Conservation (phyloP, 148 eudicot genomes). For the Euryodendron excelsum region DNA sequence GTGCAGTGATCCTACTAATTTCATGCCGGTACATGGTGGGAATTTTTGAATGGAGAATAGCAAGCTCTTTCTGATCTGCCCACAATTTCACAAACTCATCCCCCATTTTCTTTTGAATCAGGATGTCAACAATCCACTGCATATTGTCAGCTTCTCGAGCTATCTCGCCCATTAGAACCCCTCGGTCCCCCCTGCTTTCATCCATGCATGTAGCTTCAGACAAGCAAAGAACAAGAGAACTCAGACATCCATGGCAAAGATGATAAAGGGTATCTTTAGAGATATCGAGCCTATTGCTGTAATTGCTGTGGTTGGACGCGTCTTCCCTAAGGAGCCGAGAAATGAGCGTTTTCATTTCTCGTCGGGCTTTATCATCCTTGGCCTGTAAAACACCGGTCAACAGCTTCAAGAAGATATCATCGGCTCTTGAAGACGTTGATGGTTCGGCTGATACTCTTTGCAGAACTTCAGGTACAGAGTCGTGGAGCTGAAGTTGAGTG, state of each 20-base stretch:
- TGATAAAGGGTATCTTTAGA: slow-evolving; percentile 66
- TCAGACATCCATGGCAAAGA: slow-evolving; percentile 80
- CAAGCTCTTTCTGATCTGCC: slow-evolving; percentile 88
- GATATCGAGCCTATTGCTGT: slow-evolving; percentile 53
- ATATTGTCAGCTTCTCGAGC: slow-evolving; percentile 91
- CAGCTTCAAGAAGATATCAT: slow-evolving; percentile 60
- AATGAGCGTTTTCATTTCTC: slow-evolving; percentile 72
- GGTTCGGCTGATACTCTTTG: slow-evolving; percentile 70
- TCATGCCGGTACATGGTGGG: slow-evolving; percentile 87
- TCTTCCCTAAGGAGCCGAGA: slow-evolving; percentile 72
- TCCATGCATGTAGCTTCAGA: slow-evolving; percentile 72
- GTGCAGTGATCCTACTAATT: slow-evolving; percentile 84
- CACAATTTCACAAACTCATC: slow-evolving; percentile 84
- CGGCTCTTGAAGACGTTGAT: slow-evolving; percentile 55
- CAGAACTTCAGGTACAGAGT: slow-evolving; percentile 48
- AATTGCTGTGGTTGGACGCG: too few species aligned
- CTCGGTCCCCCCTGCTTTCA: slow-evolving; percentile 62
- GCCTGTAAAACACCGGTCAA: slow-evolving; percentile 71
- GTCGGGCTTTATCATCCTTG: slow-evolving; percentile 83
- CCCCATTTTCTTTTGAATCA: slow-evolving; percentile 61
- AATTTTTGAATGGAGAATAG: slow-evolving; percentile 76
- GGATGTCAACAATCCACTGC: slow-evolving; percentile 83
- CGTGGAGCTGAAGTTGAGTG: slow-evolving; percentile 61
- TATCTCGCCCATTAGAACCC: slow-evolving; percentile 69
- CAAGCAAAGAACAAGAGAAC: slow-evolving; percentile 72